Evolutionary conservation across 2,329 filamentous ascomycete genomes (phyloP), one percentile per base, ranked within the genome.

Genomic region (Botrytis fabae): DNA sequence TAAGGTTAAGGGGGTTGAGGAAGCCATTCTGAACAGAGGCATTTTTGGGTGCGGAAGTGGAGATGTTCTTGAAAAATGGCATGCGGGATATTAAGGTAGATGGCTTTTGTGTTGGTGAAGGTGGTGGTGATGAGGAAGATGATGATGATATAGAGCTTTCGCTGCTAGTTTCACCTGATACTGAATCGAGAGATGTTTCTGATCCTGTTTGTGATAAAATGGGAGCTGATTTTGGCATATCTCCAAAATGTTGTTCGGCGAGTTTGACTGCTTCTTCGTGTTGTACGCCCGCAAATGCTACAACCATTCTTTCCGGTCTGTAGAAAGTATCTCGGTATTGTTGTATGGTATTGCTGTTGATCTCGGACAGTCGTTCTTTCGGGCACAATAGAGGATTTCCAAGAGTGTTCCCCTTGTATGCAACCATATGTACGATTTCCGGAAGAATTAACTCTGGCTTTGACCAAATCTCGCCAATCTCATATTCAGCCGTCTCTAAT

Each of bases 401-500:
- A 20, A 99, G 86, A 0, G 96, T 98, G 84, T 99, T 98, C 81
- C 96, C 93, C 85, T 94, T 96, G 84, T 93, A 99, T 2, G 95
- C 96, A 16, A 96, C 94, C 85, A 95, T 96, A 82, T 99, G 96
- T 54, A 98, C 92, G 78, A 99, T 84, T 84, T 99, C 96, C 0
- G 96, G 96, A 74, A 99, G 85, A 78, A 99, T 98, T 72, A 99
- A 88, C 80, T 98, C 95, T 0, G 96, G 95, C 86, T 97, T 98
- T 78, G 92, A 92, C 96, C 96, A 99, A 73, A 99, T 98, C 85
- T 98, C 96, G 38, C 90, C 90, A 81, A 99, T 96, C 84, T 99
- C 96, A 81, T 98, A 99, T 70, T 95, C 90, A 14, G 95, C 96
- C 10, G 95, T 98, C 81, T 93, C 90, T 35, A 99, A 85, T 84